A percentile compares a stretch with the other conserved stretches of the same genome.
Conservation (phyloP, 106 monocot species). For the Dioscorea zingiberensis region DNA sequence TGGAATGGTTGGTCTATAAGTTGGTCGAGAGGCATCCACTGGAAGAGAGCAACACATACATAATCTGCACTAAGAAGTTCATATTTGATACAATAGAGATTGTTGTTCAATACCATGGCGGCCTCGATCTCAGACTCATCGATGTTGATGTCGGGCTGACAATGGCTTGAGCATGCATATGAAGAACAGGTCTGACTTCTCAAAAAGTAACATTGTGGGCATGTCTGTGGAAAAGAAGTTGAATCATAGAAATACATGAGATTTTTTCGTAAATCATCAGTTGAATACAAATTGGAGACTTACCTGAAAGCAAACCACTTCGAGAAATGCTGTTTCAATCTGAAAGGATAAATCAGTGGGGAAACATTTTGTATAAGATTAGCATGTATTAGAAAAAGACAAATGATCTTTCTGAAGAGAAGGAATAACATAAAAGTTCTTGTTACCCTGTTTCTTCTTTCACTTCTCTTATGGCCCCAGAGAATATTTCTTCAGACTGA, state of each 20-base stretch:
- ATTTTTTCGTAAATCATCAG: too few relatives aligned
- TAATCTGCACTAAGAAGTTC: not conserved
- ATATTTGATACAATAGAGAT: not conserved
- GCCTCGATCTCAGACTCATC: constrained; percentile 72
- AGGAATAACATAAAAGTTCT: not conserved
- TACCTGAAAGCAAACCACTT: constrained; percentile 94
- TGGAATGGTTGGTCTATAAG: constrained; percentile 57
- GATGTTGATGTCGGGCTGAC: constrained; percentile 45
- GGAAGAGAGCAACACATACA: not conserved
- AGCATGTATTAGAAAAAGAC: not conserved
- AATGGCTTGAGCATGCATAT: constrained; percentile 74
- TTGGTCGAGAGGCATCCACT: constrained; percentile 89
- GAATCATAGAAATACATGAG: not conserved
- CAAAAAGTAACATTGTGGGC: constrained; percentile 76
- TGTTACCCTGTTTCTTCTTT: constrained; percentile 84
- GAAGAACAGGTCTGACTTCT: constrained; percentile 83
- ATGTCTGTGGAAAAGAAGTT: constrained; percentile 39
- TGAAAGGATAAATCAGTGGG: constrained; percentile 18
- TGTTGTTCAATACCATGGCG: constrained; percentile 44
- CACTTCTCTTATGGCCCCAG: constrained; percentile 63
- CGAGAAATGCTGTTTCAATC: constrained; percentile 67
- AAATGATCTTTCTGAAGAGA: not conserved
- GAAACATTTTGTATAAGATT: constrained; percentile 1
- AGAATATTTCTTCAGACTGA: constrained; percentile 75
- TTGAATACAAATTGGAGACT: not conserved